A percentile compares a stretch with the other conserved stretches of the same genome.
Evolutionary conservation across 2,329 filamentous ascomycete species (phyloP).

Genomic region (Pseudogymnoascus verrucosus): DNA sequence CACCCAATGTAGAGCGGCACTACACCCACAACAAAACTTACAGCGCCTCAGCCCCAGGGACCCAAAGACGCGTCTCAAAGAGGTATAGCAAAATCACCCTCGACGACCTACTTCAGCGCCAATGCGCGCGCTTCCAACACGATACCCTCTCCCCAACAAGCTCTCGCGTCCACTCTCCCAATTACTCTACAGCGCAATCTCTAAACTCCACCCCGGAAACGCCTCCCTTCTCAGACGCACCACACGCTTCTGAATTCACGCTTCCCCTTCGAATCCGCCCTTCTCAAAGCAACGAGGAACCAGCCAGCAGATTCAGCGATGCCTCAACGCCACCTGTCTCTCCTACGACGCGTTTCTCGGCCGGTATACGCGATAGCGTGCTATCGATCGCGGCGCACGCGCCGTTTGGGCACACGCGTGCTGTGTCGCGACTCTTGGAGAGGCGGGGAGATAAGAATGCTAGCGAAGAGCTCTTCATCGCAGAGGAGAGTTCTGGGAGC

Average conservation of each 20-base stretch:
- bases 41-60: background rate
- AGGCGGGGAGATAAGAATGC: background rate
- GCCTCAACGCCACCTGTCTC: background rate
- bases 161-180: background rate
- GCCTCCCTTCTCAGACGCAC: background rate
- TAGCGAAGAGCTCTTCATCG: background rate
- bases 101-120: background rate
- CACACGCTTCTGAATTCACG: background rate
- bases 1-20: background rate
- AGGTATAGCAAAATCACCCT: background rate
- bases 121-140: background rate
- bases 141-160: background rate
- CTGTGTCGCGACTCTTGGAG: background rate
- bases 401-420: background rate
- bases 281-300: background rate
- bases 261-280: background rate
- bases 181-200: background rate
- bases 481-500: background rate
- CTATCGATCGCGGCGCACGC: background rate
- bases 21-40: background rate
- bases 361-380: constrained; percentile 1
- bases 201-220: background rate
- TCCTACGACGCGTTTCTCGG: background rate
- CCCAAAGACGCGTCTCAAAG: background rate
- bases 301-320: constrained; percentile 1